These are phyloP conservation scores for Chlorella vulgaris DNA, from an alignment of 139 green algal species.

Conservation along the genomic window DNA sequence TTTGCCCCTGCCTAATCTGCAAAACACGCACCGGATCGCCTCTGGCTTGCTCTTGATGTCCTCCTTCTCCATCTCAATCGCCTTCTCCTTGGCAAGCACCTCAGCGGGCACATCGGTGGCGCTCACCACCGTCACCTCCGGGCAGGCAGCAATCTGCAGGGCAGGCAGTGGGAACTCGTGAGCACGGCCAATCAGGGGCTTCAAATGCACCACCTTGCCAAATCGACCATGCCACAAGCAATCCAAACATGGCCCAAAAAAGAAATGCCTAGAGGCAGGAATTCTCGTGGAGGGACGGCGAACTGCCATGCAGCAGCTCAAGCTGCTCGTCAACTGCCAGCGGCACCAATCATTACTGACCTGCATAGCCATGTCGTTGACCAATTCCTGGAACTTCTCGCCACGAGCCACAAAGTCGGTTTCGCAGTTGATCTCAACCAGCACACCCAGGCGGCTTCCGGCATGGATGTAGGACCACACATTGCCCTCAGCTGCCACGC, in stretches of 20 bases:
- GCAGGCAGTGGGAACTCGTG: slow-evolving; percentile 3
- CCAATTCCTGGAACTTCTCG: slow-evolving; percentile 89
- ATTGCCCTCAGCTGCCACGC: slow-evolving; percentile 91
- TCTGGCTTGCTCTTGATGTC: slow-evolving; percentile 95
- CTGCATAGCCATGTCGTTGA: slow-evolving; percentile 76
- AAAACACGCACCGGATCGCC: slow-evolving; percentile 69
- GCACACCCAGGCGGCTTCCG: slow-evolving; percentile 80
- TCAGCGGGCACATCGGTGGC: slow-evolving; percentile 65
- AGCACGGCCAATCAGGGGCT: not conserved
- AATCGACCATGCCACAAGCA: too few species aligned
- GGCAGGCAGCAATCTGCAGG: slow-evolving; percentile 72
- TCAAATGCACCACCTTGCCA: too few species aligned
- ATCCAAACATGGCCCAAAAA: too few species aligned
- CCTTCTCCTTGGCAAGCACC: slow-evolving; percentile 70
- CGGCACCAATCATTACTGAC: too few species aligned
- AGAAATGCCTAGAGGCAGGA: too few species aligned
- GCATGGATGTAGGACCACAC: slow-evolving; percentile 94
- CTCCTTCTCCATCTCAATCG: slow-evolving; percentile 96
- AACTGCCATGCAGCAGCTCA: too few species aligned
- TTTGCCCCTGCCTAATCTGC: too few species aligned
- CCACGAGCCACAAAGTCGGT: slow-evolving; percentile 93
- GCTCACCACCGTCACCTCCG: slow-evolving; percentile 68
- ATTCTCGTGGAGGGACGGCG: too few species aligned
- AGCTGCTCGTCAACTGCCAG: too few species aligned
- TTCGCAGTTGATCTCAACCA: slow-evolving; percentile 97